Conservation (phyloP, 2,329 filamentous ascomycete genomes). For the Fusarium proliferatum region DNA sequence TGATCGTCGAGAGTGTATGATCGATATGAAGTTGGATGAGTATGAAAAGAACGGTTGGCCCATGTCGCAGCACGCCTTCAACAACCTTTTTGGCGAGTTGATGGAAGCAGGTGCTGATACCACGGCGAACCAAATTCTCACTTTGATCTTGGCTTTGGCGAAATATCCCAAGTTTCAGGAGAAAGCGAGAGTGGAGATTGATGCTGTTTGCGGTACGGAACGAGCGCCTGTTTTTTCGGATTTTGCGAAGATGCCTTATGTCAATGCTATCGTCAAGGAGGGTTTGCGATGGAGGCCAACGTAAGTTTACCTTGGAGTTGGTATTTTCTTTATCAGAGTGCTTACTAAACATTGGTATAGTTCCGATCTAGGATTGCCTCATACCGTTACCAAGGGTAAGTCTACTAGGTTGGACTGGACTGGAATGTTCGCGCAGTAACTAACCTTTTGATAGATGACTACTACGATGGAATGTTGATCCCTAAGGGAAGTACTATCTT, state of each 20-base stretch:
- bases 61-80: background rate
- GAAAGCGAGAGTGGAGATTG: background rate
- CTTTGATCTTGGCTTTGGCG: background rate
- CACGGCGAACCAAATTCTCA: background rate
- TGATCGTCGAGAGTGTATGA: background rate
- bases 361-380: background rate
- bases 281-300: background rate
- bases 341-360: background rate
- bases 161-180: background rate
- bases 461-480: background rate
- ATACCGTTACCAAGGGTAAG: background rate
- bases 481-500: background rate
- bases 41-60: background rate
- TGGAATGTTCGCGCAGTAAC: too few relatives aligned
- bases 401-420: too few relatives aligned
- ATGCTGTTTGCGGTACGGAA: background rate
- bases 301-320: background rate
- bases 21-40: background rate
- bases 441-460: background rate
- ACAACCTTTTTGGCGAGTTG: background rate
- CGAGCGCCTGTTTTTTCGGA: background rate
- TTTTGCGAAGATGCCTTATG: background rate
- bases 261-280: background rate
- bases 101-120: background rate
- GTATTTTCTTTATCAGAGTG: accelerated